Conservation (phyloP, 2,329 filamentous ascomycete genomes). For the Phoma sp. region DNA sequence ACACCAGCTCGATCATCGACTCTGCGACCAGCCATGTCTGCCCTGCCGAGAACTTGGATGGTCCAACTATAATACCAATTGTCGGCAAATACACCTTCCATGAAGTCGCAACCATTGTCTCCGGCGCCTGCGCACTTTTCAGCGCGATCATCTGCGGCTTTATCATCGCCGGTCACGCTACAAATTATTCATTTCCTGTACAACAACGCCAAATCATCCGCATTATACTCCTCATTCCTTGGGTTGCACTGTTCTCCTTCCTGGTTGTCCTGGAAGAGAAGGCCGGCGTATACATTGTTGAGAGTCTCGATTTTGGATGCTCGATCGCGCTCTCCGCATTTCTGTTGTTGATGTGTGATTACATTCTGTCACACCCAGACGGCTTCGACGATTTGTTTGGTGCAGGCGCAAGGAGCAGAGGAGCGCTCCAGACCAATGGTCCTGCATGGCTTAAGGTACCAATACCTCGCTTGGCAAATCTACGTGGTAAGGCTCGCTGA, state of each 20-base stretch:
- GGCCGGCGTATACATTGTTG: conserved; percentile 27
- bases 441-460: conserved; percentile 36
- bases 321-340: conserved; percentile 38
- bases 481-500: neutral
- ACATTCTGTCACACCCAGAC: conserved; percentile 29
- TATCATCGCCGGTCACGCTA: conserved; percentile 28
- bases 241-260: conserved; percentile 34
- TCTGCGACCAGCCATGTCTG: conserved; percentile 19
- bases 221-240: conserved; percentile 34
- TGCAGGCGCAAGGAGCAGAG: conserved; percentile 20
- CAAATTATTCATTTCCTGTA: conserved; percentile 36
- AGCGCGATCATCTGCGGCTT: conserved; percentile 23
- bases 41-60: conserved; percentile 20
- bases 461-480: neutral
- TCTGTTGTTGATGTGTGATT: conserved; percentile 42
- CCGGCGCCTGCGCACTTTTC: conserved; percentile 27
- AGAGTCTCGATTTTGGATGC: conserved; percentile 36
- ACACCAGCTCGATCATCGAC: conserved; percentile 4
- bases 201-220: conserved; percentile 40
- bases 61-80: conserved; percentile 26
- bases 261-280: conserved; percentile 27
- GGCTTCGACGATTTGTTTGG: conserved; percentile 42
- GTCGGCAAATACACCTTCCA: conserved; percentile 34
- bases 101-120: conserved; percentile 30
- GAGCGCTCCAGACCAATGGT: conserved; percentile 20